phyloP scores from a whole-genome alignment of 2,329 filamentous ascomycete species.

The Microsporum ferrugineum region DNA sequence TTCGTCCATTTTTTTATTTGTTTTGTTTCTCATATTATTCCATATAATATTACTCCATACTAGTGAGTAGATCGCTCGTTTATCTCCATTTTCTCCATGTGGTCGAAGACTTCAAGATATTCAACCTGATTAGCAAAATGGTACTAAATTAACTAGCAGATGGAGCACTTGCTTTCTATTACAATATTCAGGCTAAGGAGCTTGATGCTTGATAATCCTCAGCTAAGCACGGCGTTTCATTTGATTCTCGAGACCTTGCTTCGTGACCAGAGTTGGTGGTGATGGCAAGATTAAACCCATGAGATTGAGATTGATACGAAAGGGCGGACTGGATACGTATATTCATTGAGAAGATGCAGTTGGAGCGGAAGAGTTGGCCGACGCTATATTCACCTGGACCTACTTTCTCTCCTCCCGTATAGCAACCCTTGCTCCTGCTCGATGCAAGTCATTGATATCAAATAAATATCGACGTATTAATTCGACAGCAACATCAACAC shows the following conservation, averaged over 20 bases:
- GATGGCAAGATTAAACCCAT: not conserved
- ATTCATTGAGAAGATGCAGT: not conserved
- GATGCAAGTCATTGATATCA: not conserved
- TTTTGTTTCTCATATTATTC: not conserved
- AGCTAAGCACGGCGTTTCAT: not conserved
- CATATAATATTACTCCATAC: not conserved
- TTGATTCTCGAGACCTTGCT: not conserved
- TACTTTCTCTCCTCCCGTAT: not conserved
- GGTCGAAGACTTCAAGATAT: not conserved
- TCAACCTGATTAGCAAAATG: not conserved
- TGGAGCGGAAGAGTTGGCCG: constrained; percentile 3
- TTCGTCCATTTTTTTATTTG: not conserved
- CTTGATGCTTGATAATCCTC: constrained; percentile 2
- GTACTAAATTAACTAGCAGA: not conserved
- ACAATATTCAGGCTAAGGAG: not conserved
- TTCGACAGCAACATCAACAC: not conserved
- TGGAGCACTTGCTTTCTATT: not conserved
- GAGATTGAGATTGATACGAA: not conserved
- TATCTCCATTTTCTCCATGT: not conserved
- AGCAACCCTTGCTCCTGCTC: not conserved
- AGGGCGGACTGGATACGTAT: not conserved
- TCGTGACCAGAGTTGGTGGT: not conserved
- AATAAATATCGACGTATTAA: not conserved
- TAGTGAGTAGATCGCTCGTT: not conserved
- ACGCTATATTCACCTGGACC: not conserved